Conservation (phyloP, 2,329 filamentous ascomycete genomes). For the Neopestalotiopsis sp. region DNA sequence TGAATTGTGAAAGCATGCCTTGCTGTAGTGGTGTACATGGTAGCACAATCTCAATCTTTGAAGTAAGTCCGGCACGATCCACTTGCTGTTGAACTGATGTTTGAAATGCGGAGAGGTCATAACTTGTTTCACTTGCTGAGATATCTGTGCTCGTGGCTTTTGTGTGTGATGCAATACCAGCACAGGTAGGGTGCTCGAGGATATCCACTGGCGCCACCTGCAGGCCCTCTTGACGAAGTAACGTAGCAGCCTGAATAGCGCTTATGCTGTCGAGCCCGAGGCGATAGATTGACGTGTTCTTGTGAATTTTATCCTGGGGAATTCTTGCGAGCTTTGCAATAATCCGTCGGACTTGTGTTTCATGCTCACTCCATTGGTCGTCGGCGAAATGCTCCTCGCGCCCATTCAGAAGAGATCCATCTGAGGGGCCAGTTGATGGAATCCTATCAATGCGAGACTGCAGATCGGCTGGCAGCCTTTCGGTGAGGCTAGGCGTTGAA, state of each 20-base stretch:
- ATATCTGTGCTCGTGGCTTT: not conserved
- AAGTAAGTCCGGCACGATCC: slow-evolving; percentile 20
- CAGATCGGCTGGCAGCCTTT: slow-evolving; percentile 24
- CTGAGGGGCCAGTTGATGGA: not conserved
- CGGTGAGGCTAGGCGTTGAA: slow-evolving; percentile 32
- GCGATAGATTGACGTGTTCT: slow-evolving; percentile 77
- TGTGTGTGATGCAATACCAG: slow-evolving; percentile 33
- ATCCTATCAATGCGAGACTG: slow-evolving; percentile 29
- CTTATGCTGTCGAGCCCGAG: slow-evolving; percentile 94
- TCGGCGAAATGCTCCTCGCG: slow-evolving; percentile 22
- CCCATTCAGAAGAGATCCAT: not conserved
- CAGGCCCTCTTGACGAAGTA: slow-evolving; percentile 65
- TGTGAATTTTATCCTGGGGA: slow-evolving; percentile 54
- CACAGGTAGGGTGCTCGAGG: slow-evolving; percentile 63
- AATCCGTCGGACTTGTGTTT: slow-evolving; percentile 58
- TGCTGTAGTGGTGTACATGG: slow-evolving; percentile 83
- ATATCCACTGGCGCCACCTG: slow-evolving; percentile 73
- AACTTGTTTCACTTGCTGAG: slow-evolving; percentile 21
- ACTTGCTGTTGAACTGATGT: slow-evolving; percentile 36
- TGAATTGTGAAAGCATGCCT: slow-evolving; percentile 78
- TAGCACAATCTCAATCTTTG: slow-evolving; percentile 60
- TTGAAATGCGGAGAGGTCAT: slow-evolving; percentile 48
- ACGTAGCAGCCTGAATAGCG: slow-evolving; percentile 75
- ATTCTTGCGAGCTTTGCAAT: slow-evolving; percentile 64
- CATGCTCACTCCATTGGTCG: slow-evolving; percentile 38